phyloP scores from a whole-genome alignment of 148 eudicot genomes.

The Silene latifolia region DNA sequence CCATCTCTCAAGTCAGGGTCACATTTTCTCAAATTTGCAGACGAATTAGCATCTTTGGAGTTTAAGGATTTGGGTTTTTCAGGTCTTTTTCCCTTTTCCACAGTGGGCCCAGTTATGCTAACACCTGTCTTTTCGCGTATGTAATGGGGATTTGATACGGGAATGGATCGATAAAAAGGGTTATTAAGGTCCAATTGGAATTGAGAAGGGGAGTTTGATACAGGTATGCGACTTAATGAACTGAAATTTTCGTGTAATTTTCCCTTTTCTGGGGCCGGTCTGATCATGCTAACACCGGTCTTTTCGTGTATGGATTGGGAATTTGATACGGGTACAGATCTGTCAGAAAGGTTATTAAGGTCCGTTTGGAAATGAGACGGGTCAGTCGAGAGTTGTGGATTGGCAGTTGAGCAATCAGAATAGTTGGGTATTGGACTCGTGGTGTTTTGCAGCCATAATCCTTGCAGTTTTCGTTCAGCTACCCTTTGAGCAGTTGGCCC shows the following conservation, averaged over 20 bases:
- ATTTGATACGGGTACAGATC: neutral
- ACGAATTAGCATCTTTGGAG: neutral
- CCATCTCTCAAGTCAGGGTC: neutral
- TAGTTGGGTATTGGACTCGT: neutral
- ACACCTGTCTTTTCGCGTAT: constrained; percentile 4
- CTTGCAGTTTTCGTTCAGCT: constrained; percentile 56
- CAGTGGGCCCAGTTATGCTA: neutral
- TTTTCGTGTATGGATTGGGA: constrained; percentile 1
- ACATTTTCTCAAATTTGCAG: neutral
- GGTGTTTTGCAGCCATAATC: constrained; percentile 11
- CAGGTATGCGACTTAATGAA: neutral
- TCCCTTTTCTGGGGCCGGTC: constrained; percentile 2
- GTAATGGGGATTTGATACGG: neutral
- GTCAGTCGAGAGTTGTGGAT: constrained; percentile 10
- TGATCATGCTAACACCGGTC: neutral
- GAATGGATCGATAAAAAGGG: neutral
- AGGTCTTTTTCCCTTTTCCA: constrained; percentile 2
- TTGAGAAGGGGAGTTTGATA: constrained; percentile 5
- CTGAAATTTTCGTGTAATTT: neutral
- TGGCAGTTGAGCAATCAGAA: neutral
- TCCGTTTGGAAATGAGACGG: constrained; percentile 11
- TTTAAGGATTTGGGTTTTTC: neutral
- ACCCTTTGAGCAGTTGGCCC: constrained; percentile 70
- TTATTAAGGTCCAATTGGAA: constrained; percentile 11
- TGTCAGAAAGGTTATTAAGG: neutral